These are phyloP conservation scores for Canna indica DNA, from an alignment of 176 grass and related monocot species.

Conservation along the genomic window DNA sequence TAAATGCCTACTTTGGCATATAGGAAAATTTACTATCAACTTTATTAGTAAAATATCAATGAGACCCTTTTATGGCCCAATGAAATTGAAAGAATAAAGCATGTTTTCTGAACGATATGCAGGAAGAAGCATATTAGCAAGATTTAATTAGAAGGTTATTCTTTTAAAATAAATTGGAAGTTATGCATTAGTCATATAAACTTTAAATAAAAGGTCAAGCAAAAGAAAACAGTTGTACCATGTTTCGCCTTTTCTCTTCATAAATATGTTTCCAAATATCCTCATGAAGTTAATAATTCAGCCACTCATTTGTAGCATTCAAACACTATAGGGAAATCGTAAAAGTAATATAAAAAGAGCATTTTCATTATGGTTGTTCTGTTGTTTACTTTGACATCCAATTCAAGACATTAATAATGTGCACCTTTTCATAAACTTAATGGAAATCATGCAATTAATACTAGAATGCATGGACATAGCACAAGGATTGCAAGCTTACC, in stretches of 20 bases:
- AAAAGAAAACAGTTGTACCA: not conserved
- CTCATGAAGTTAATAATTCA: not conserved
- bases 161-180: too few relatives aligned
- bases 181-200: not conserved
- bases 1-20: not conserved
- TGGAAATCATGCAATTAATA: not conserved
- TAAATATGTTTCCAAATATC: too few relatives aligned
- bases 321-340: not conserved
- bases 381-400: too few relatives aligned
- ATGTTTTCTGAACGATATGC: not conserved
- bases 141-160: not conserved
- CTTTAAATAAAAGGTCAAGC: not conserved
- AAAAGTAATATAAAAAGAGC: not conserved
- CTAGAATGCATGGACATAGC: not conserved
- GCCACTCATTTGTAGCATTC: not conserved
- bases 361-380: not conserved
- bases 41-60: not conserved
- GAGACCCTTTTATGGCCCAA: not conserved
- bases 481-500: constrained; percentile 30
- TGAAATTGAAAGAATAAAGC: not conserved
- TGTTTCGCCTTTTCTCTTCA: not conserved
- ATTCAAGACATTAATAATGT: not conserved
- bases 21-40: not conserved
- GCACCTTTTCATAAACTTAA: not conserved
- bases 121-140: not conserved